Percentiles rank a stretch among this genome's conserved stretches.
phyloP scores from a whole-genome alignment of 352 stramenopile species.

The Phytophthora litchii region DNA sequence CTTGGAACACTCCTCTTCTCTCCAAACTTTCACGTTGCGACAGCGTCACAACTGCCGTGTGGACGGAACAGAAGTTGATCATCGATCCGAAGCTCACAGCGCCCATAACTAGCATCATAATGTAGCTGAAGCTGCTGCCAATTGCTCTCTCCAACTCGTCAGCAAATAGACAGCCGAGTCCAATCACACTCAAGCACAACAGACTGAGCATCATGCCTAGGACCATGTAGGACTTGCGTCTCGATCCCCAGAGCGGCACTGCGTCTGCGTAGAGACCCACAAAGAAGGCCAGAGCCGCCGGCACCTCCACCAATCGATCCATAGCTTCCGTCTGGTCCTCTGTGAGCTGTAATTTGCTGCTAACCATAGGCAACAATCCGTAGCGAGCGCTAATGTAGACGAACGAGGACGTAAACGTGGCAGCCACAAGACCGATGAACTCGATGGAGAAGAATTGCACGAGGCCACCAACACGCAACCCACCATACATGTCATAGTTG shows the following conservation, averaged over 20 bases:
- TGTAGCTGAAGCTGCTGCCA: slow-evolving; percentile 32
- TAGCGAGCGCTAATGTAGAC: slow-evolving; percentile 44
- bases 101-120: slow-evolving; percentile 48
- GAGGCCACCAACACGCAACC: slow-evolving; percentile 41
- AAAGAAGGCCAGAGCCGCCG: slow-evolving; percentile 80
- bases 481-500: slow-evolving; percentile 69
- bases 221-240: slow-evolving; percentile 86
- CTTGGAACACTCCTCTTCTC: slow-evolving; percentile 47
- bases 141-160: slow-evolving; percentile 9
- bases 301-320: slow-evolving; percentile 61
- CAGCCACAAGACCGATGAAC: slow-evolving; percentile 48
- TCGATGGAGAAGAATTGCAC: slow-evolving; percentile 44
- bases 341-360: slow-evolving; percentile 39
- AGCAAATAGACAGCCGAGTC: slow-evolving; percentile 36
- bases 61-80: slow-evolving; percentile 57
- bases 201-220: slow-evolving; percentile 57
- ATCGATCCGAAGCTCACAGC: slow-evolving; percentile 54
- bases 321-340: slow-evolving; percentile 34
- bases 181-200: slow-evolving; percentile 24
- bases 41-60: slow-evolving; percentile 56
- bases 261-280: slow-evolving; percentile 84
- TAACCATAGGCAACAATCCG: slow-evolving; percentile 40
- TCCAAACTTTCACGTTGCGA: slow-evolving; percentile 53
- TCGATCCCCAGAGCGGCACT: slow-evolving; percentile 74
- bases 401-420: slow-evolving; percentile 57